These are phyloP conservation scores for Nematocida parisii DNA, from an alignment of 371 early-diverging fungal genomes.

Conservation along the genomic window DNA sequence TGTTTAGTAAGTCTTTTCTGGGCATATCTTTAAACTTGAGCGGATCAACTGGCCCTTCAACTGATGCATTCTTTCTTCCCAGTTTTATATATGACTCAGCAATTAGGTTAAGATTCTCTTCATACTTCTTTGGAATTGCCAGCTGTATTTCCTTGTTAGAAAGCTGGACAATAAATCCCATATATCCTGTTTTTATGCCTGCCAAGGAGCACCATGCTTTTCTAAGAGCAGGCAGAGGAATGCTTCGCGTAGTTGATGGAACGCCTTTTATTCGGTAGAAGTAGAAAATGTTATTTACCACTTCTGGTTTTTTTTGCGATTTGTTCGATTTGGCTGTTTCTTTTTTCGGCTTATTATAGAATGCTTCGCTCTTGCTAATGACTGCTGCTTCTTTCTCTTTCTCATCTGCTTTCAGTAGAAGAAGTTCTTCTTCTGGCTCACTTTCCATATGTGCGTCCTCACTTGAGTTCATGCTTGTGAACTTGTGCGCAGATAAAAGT, in stretches of 20 bases:
- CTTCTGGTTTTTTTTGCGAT: neutral
- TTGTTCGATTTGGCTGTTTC: neutral
- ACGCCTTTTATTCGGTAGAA: constrained; percentile 26
- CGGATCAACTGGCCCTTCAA: constrained; percentile 16
- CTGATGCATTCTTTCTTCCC: neutral
- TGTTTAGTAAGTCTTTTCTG: neutral
- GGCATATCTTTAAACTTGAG: neutral
- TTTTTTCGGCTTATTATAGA: neutral
- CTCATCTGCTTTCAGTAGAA: no score
- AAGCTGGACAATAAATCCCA: constrained; percentile 7
- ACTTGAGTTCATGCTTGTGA: neutral
- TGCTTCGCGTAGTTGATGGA: neutral
- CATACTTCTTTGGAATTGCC: constrained; percentile 9
- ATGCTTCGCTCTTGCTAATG: no score
- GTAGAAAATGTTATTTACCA: neutral
- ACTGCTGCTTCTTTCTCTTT: no score
- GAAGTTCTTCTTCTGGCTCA: neutral
- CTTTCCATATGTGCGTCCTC: neutral
- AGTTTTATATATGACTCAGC: neutral
- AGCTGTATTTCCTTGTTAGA: neutral
- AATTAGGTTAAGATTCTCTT: neutral
- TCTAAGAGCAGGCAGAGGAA: neutral
- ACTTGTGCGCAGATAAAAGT: neutral
- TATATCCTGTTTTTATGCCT: constrained; percentile 1
- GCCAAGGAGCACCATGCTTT: constrained; percentile 1